Conservation (phyloP, 192 early-diverging fungal species). For the Rhizoclosmatium sp. region DNA sequence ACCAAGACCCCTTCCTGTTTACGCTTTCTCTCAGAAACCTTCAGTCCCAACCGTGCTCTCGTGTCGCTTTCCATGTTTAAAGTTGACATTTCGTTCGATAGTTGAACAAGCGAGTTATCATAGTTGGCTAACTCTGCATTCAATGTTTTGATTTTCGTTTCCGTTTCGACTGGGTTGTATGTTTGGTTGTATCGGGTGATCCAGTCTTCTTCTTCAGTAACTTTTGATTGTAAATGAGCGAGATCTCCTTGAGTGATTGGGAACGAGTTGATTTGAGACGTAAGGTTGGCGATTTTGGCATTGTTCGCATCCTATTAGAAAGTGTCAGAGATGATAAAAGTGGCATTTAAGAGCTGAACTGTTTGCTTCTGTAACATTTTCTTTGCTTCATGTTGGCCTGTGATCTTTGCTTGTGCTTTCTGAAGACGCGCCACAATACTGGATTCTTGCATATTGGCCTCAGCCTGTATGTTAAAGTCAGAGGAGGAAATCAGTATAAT, state of each 20-base stretch:
- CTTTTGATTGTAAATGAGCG: constrained; percentile 45
- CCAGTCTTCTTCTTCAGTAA: constrained; percentile 43
- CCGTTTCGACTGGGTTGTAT: constrained; percentile 33
- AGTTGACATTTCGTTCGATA: constrained; percentile 64
- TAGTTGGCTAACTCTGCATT: constrained; percentile 51
- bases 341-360: neutral
- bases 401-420: constrained; percentile 32
- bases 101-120: constrained; percentile 51
- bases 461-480: too few species aligned
- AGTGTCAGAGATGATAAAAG: neutral
- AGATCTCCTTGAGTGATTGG: constrained; percentile 50
- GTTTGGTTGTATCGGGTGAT: neutral
- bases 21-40: constrained; percentile 58
- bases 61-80: constrained; percentile 70
- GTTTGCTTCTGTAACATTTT: constrained; percentile 44
- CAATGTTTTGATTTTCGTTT: constrained; percentile 46
- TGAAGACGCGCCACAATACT: constrained; percentile 22
- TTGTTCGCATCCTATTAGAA: constrained; percentile 37
- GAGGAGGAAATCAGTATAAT: neutral
- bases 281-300: constrained; percentile 43
- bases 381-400: constrained; percentile 48
- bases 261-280: constrained; percentile 37
- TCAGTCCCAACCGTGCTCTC: constrained; percentile 66
- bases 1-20: constrained; percentile 42
- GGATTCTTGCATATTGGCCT: constrained; percentile 28